phyloP scores from a whole-genome alignment of 495 filamentous ascomycete species.

The Penicillium silybi region DNA sequence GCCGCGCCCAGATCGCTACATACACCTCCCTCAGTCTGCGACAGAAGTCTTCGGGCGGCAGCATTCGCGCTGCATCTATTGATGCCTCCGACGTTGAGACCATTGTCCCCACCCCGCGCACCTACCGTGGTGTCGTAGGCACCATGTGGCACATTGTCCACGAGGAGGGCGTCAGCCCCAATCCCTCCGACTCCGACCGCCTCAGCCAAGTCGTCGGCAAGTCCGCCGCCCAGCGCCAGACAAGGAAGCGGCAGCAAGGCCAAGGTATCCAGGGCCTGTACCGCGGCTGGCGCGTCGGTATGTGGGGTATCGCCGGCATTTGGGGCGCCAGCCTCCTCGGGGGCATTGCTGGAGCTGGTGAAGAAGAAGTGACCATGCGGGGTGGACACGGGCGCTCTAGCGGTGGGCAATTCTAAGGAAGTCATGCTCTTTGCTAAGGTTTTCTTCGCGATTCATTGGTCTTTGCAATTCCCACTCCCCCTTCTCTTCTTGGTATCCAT shows the following conservation, averaged over 20 bases:
- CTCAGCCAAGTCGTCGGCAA: constrained; percentile 33
- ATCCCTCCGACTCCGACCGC: constrained; percentile 29
- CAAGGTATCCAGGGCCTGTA: constrained; percentile 84
- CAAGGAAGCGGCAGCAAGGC: constrained; percentile 55
- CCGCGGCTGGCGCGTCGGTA: constrained; percentile 90
- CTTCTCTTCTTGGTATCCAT: not conserved
- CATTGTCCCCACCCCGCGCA: constrained; percentile 58
- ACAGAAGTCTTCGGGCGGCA: constrained; percentile 53
- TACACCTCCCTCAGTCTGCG: constrained; percentile 44
- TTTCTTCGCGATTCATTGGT: not conserved
- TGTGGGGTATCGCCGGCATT: constrained; percentile 90
- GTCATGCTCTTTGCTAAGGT: too few species aligned
- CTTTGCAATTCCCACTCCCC: not conserved
- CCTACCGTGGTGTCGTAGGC: constrained; percentile 74
- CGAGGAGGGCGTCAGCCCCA: constrained; percentile 66
- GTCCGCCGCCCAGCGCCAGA: constrained; percentile 25
- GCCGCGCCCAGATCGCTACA: constrained; percentile 77
- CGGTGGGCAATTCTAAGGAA: constrained; percentile 34
- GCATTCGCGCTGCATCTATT: constrained; percentile 33
- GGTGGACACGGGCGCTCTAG: constrained; percentile 26
- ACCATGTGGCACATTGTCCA: constrained; percentile 84
- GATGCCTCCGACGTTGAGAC: constrained; percentile 57
- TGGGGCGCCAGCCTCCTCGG: constrained; percentile 70
- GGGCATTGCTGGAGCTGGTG: constrained; percentile 31
- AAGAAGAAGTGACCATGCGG: constrained; percentile 34